A percentile compares a stretch with the other conserved stretches of the same genome.
Evolutionary conservation across 768 basidiomycete species (phyloP).

Genomic region (Mycena capillaripes): DNA sequence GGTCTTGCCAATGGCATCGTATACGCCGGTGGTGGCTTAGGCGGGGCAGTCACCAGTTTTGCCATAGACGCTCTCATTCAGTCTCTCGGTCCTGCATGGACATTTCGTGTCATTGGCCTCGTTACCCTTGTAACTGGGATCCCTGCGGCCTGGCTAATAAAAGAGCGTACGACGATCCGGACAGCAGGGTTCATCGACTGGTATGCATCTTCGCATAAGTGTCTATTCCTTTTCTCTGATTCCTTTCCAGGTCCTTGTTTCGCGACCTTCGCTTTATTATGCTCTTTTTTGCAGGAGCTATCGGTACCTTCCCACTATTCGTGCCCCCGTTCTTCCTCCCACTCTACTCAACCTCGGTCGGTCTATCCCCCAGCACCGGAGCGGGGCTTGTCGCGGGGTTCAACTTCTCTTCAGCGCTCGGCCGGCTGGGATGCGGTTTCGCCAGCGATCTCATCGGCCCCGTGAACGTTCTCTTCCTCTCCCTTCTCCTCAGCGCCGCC

Average conservation of each 20-base stretch:
- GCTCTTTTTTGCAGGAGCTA: conserved; percentile 48
- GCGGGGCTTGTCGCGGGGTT: conserved; percentile 50
- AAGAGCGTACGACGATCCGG: conserved; percentile 38
- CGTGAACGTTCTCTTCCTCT: conserved; percentile 42
- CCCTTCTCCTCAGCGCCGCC: conserved; percentile 44
- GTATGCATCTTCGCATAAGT: neutral
- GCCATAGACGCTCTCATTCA: conserved; percentile 44
- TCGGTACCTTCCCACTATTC: conserved; percentile 52
- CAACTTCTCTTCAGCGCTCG: conserved; percentile 51
- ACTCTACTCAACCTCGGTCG: conserved; percentile 47
- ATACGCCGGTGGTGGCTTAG: conserved; percentile 42
- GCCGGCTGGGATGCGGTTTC: conserved; percentile 45
- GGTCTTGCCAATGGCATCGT: conserved; percentile 50
- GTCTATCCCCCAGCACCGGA: conserved; percentile 38
- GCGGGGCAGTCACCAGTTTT: conserved; percentile 47
- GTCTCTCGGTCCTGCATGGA: conserved; percentile 45
- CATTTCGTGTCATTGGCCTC: conserved; percentile 48
- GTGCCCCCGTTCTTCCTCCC: conserved; percentile 55
- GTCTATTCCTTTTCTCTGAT: neutral
- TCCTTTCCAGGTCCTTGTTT: conserved; percentile 43
- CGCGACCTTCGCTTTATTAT: conserved; percentile 40
- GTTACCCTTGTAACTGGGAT: conserved; percentile 43
- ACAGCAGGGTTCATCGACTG: conserved; percentile 38
- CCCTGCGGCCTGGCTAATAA: conserved; percentile 42
- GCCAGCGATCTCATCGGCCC: conserved; percentile 48